Evolutionary conservation across 441 rosid genomes (phyloP).

Genomic region (Syzygium malaccense): DNA sequence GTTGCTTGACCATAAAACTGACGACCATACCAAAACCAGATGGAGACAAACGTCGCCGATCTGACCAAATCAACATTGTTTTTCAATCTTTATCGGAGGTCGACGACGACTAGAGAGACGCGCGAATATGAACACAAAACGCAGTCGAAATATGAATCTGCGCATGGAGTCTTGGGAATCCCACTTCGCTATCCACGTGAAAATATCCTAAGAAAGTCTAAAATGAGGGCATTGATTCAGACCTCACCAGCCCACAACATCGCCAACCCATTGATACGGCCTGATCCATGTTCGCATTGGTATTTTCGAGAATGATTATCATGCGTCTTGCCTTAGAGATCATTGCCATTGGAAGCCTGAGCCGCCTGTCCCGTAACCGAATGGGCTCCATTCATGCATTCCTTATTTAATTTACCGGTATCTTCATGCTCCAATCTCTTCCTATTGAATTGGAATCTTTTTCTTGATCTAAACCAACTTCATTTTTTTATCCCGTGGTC

Average conservation of each 20-base stretch:
- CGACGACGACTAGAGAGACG: not conserved
- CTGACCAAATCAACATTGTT: not conserved
- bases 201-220: not conserved
- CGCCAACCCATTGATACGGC: too few relatives aligned
- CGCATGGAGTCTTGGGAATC: too few relatives aligned
- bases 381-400: too few relatives aligned
- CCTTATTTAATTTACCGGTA: too few relatives aligned
- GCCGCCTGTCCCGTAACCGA: too few relatives aligned
- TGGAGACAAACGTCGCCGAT: not conserved
- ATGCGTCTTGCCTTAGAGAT: too few relatives aligned
- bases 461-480: too few relatives aligned
- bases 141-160: not conserved
- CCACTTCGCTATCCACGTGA: not conserved
- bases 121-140: not conserved
- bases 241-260: not conserved
- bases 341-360: too few relatives aligned
- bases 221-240: not conserved
- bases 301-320: not conserved
- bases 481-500: too few relatives aligned
- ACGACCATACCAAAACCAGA: not conserved
- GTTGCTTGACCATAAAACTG: not conserved
- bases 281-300: not conserved
- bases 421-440: too few relatives aligned
- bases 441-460: too few relatives aligned
- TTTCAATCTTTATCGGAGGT: not conserved